Base-by-base conservation (phyloP, 257 asterid species). In the Dorcoceras hygrometricum region DNA sequence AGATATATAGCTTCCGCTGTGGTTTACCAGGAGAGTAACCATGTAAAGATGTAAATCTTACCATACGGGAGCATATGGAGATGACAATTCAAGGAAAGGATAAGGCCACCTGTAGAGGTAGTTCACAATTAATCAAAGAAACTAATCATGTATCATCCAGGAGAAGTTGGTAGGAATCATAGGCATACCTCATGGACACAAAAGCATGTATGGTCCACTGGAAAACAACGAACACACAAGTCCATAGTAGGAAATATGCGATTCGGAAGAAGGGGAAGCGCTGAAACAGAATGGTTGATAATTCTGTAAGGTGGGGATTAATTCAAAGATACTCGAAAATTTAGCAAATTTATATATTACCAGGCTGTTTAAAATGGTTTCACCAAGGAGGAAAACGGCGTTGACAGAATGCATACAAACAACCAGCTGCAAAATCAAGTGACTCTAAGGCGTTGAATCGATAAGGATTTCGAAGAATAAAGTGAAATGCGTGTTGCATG, bases 181-280 rank as follows among this genome's bases (percentile, higher is more conserved):
- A 57, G 36, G 54, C 57, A 51, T 74, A 92, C 98, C 92, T 68
- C 23, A 78, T 48, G 14, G 87, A 76, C 54, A 83, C 76, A 77
- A 78, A 87, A 65, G 84, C 89, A 76, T 92, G 98, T 59, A 83
- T 24, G 69, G 88, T 75, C 98, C 97, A 92, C 75, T 92, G 98
- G 87, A 86, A 87, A 75, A 85, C 9, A 81, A 86, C 87, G 70
- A 74, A 92, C 23, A 68, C 56, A 65, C 82, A 76, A 9, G 97
- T 92, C 87, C 82, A 89, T 39, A 89, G 76, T 57, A 80, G 72
- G 77, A 92, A 89, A 73, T 92, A 92, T 43, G 86, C 96, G 43
- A 92, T 69, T 48, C 98, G 87, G 65, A 89, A 92, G 87, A 84
- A 88, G 55, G 98, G 98, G 68, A 92, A 89, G 24, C 80, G 77